A percentile compares a stretch with the other conserved stretches of the same genome.
phyloP scores from a whole-genome alignment of 768 basidiomycete genomes.

The Macrolepiota dolichaula region DNA sequence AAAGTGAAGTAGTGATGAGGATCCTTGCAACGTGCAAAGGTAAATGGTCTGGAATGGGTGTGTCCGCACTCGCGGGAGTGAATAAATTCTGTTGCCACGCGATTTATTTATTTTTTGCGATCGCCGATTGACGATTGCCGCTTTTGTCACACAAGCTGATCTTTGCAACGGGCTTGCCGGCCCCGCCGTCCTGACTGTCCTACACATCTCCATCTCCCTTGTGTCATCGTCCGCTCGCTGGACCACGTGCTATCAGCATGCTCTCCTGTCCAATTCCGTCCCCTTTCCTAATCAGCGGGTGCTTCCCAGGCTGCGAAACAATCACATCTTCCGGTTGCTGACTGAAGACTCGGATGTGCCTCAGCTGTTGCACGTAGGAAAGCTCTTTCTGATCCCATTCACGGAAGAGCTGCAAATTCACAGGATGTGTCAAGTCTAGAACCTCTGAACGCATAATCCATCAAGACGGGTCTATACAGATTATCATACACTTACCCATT shows the following conservation, averaged over 20 bases:
- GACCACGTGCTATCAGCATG: slow-evolving; percentile 12
- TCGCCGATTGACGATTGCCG: not conserved
- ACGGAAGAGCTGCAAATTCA: slow-evolving; percentile 68
- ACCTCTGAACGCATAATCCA: slow-evolving; percentile 51
- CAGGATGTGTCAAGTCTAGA: slow-evolving; percentile 71
- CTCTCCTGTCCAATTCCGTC: slow-evolving; percentile 15
- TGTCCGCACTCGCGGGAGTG: not conserved
- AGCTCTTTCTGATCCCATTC: slow-evolving; percentile 77
- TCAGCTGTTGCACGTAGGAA: slow-evolving; percentile 66
- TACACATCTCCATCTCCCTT: no score
- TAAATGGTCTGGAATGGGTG: not conserved
- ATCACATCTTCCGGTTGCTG: slow-evolving; percentile 40
- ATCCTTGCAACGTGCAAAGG: not conserved
- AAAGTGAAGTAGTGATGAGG: not conserved
- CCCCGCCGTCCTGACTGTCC: no score
- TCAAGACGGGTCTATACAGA: not conserved
- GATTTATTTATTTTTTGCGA: not conserved
- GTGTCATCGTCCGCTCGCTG: not conserved
- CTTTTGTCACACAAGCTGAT: not conserved
- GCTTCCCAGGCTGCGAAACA: slow-evolving; percentile 61
- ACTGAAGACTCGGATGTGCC: slow-evolving; percentile 75
- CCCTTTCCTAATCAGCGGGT: slow-evolving; percentile 31
- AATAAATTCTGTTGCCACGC: not conserved
- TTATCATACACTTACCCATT: slow-evolving; percentile 53
- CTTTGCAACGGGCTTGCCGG: no score